Percentiles rank a stretch among this genome's conserved stretches.
phyloP scores from a whole-genome alignment of 371 early-diverging fungal genomes.

The Dinochytrium kinnereticum region DNA sequence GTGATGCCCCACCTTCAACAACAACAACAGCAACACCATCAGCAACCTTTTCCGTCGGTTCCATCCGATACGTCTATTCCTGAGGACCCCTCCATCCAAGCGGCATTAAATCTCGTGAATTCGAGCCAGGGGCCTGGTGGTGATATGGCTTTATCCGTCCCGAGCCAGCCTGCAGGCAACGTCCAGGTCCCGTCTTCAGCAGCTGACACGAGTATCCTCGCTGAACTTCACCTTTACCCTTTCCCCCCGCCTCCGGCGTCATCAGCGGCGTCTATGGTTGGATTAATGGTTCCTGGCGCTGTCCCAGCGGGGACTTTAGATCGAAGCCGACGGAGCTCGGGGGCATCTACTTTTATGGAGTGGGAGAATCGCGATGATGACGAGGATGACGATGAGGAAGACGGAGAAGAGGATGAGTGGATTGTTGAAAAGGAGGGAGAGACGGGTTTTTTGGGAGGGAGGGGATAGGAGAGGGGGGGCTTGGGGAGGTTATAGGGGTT shows the following conservation, averaged over 20 bases:
- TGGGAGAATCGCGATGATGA: background rate
- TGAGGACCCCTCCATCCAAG: too few species aligned
- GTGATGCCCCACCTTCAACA: background rate
- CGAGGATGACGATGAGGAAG: constrained; percentile 1
- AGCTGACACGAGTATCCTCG: background rate
- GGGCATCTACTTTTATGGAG: background rate
- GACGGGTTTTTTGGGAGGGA: background rate
- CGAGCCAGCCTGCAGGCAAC: too few species aligned
- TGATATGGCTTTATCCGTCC: background rate
- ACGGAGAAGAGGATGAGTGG: background rate
- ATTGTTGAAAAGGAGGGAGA: background rate
- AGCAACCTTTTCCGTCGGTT: background rate
- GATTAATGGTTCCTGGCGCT: background rate
- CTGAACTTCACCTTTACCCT: background rate
- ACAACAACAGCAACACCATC: background rate
- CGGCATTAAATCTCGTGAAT: background rate
- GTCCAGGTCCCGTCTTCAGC: too few species aligned
- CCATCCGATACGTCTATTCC: background rate
- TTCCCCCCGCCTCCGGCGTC: background rate
- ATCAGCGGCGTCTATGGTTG: background rate
- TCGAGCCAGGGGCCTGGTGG: background rate
- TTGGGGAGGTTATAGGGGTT: too few species aligned
- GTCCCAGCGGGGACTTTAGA: background rate
- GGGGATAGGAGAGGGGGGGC: too few species aligned
- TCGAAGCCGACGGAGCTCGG: background rate